These are phyloP conservation scores for Candida xyloterini DNA, from an alignment of 805 yeast genomes.

Conservation along the genomic window DNA sequence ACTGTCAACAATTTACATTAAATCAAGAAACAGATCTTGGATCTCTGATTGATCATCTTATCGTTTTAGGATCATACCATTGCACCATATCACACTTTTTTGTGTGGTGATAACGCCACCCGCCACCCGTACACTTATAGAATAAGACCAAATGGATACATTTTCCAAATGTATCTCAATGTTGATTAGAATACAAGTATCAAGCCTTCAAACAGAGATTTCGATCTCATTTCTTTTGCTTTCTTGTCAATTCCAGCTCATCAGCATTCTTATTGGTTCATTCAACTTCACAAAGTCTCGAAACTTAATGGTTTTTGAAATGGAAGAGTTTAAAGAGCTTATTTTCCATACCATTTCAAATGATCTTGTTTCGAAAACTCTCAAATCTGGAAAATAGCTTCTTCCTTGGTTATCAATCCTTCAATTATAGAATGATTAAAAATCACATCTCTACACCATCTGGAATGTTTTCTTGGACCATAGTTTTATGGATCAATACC, in stretches of 20 bases:
- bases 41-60: background rate
- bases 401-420: slow-evolving; percentile 11
- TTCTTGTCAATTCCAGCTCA: slow-evolving; percentile 6
- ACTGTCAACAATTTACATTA: slow-evolving; percentile 1
- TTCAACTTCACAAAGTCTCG: background rate
- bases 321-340: slow-evolving; percentile 2
- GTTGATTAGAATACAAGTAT: slow-evolving; percentile 7
- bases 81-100: slow-evolving; percentile 19
- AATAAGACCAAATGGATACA: background rate
- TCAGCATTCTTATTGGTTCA: background rate
- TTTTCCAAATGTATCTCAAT: background rate
- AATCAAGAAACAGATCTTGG: background rate
- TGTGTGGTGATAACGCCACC: slow-evolving; percentile 20
- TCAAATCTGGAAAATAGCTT: slow-evolving; percentile 7
- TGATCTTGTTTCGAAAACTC: background rate
- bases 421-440: too few species aligned
- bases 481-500: slow-evolving; percentile 18
- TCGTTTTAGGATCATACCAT: background rate
- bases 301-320: background rate
- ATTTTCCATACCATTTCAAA: slow-evolving; percentile 6
- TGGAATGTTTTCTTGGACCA: slow-evolving; percentile 2
- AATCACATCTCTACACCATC: background rate
- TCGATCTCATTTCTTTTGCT: background rate
- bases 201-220: slow-evolving; percentile 9
- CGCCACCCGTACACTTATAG: slow-evolving; percentile 7